These are phyloP conservation scores for Arabidopsis suecica DNA, from an alignment of 345 rosid genomes.

Conservation along the genomic window DNA sequence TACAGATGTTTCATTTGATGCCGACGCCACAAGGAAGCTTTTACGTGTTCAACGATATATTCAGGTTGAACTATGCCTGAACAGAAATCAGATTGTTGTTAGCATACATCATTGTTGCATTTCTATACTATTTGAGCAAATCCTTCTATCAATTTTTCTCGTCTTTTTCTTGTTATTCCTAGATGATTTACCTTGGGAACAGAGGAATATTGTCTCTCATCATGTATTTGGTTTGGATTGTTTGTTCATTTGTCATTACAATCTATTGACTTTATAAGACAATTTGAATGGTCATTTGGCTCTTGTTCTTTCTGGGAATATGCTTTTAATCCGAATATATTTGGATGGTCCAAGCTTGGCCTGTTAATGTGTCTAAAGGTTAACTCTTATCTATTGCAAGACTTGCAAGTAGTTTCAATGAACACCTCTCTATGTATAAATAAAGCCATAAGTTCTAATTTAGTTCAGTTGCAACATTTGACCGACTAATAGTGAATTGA, in stretches of 20 bases:
- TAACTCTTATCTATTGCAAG: neutral
- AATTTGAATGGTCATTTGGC: conserved; percentile 8
- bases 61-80: conserved; percentile 98
- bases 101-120: conserved; percentile 21
- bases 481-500: neutral
- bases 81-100: conserved; percentile 21
- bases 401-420: neutral
- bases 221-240: conserved; percentile 28
- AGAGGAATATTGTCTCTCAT: conserved; percentile 2
- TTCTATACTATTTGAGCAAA: conserved; percentile 28
- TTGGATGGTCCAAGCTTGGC: conserved; percentile 5
- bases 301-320: neutral
- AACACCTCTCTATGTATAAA: neutral
- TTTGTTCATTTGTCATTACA: conserved; percentile 24
- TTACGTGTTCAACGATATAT: conserved; percentile 88
- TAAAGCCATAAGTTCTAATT: neutral
- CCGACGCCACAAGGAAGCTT: conserved; percentile 95
- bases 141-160: conserved; percentile 1
- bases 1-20: conserved; percentile 98
- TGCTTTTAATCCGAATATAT: conserved; percentile 9
- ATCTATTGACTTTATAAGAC: conserved; percentile 6
- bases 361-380: neutral
- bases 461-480: neutral
- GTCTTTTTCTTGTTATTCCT: neutral
- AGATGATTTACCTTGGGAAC: conserved; percentile 24